phyloP scores from a whole-genome alignment of 257 asterid species.

The Leonotis leonurus region DNA sequence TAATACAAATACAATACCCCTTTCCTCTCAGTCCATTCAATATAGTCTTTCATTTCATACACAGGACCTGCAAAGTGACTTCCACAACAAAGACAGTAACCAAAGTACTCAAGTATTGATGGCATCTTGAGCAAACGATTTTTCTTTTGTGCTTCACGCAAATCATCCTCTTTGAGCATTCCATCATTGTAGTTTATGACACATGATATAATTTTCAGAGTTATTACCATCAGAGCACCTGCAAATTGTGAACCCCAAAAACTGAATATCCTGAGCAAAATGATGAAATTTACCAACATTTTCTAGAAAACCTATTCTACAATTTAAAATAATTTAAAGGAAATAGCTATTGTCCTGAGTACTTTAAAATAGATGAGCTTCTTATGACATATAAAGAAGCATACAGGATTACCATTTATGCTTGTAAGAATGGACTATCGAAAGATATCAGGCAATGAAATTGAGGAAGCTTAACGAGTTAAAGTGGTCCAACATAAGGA shows the following conservation, averaged over 20 bases:
- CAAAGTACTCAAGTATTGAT: constrained; percentile 67
- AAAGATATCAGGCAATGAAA: background rate
- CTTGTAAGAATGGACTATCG: background rate
- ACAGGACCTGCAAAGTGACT: constrained; percentile 99
- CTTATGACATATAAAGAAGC: background rate
- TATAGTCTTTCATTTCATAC: constrained; percentile 88
- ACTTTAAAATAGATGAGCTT: background rate
- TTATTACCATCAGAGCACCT: constrained; percentile 98
- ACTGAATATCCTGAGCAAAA: background rate
- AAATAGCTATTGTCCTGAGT: background rate
- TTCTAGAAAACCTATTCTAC: background rate
- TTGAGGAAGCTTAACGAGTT: background rate
- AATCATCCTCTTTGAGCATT: constrained; percentile 70
- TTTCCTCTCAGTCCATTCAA: constrained; percentile 84
- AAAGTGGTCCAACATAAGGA: background rate
- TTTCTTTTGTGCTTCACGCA: constrained; percentile 77
- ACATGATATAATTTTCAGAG: constrained; percentile 83
- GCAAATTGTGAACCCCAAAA: constrained; percentile 14
- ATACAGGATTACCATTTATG: background rate
- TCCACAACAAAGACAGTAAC: constrained; percentile 93
- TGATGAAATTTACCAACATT: background rate
- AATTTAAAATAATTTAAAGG: background rate
- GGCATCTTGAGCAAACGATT: constrained; percentile 73
- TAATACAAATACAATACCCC: constrained; percentile 51
- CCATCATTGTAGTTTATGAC: constrained; percentile 92